These are phyloP conservation scores for Herpetomonas tarakana DNA, from an alignment of 208 protist species.

Conservation along the genomic window DNA sequence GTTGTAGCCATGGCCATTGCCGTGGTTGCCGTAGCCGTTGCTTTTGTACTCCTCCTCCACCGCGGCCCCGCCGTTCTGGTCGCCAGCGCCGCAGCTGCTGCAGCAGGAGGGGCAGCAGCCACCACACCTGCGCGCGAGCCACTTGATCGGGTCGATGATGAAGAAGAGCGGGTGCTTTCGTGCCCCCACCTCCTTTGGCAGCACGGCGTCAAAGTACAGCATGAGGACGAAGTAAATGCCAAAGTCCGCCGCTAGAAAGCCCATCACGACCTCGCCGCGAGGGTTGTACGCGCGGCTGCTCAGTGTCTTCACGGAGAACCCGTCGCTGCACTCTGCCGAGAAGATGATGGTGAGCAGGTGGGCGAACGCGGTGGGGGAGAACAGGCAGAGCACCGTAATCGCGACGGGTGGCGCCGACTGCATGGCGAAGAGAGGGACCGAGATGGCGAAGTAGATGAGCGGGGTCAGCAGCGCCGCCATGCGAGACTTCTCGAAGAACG, in stretches of 20 bases:
- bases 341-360: constrained; percentile 20
- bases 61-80: not conserved
- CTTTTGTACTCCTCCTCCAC: not conserved
- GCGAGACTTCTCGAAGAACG: constrained; percentile 36
- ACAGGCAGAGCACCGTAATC: constrained; percentile 16
- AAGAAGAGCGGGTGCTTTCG: constrained; percentile 33
- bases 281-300: not conserved
- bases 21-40: not conserved
- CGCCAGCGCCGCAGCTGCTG: not conserved
- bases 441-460: constrained; percentile 23
- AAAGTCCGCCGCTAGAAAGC: constrained; percentile 20
- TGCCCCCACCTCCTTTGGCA: constrained; percentile 28
- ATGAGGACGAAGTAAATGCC: constrained; percentile 44
- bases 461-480: constrained; percentile 28
- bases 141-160: constrained; percentile 14
- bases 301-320: constrained; percentile 1
- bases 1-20: too few relatives aligned
- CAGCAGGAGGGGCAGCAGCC: not conserved
- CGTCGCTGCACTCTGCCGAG: constrained; percentile 17
- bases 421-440: constrained; percentile 28
- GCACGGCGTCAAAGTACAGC: constrained; percentile 37
- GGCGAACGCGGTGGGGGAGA: constrained; percentile 42
- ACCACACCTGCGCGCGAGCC: not conserved
- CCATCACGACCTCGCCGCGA: constrained; percentile 2
- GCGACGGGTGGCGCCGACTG: constrained; percentile 5